These are phyloP conservation scores for Lepraria neglecta DNA, from an alignment of 495 filamentous ascomycete species.

Conservation along the genomic window DNA sequence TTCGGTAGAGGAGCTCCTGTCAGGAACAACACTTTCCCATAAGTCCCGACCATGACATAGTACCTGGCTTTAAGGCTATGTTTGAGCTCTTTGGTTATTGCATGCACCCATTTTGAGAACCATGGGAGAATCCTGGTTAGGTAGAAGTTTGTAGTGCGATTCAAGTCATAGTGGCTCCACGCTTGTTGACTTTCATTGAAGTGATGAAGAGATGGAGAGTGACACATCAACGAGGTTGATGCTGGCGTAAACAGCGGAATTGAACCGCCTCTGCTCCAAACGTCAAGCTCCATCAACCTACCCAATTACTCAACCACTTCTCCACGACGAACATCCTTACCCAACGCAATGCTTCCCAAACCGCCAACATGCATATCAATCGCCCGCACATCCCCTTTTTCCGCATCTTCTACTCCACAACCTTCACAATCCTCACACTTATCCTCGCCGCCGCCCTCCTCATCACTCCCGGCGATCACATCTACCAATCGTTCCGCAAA, in stretches of 20 bases:
- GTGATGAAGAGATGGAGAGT: too few species aligned
- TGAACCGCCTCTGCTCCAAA: neutral
- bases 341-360: conserved; percentile 7
- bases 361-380: conserved; percentile 13
- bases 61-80: neutral
- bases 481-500: conserved; percentile 66
- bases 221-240: too few species aligned
- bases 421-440: conserved; percentile 71
- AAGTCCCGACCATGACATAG: conserved; percentile 4
- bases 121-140: too few species aligned
- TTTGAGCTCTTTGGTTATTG: neutral
- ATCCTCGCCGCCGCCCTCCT: conserved; percentile 65
- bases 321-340: neutral
- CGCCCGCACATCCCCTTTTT: conserved; percentile 49
- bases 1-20: conserved; percentile 26
- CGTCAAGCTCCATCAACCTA: neutral
- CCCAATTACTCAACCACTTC: neutral
- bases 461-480: conserved; percentile 74
- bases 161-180: too few species aligned
- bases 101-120: neutral
- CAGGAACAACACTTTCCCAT: conserved; percentile 18
- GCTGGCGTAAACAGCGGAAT: neutral
- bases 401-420: conserved; percentile 72
- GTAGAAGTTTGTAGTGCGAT: too few species aligned
- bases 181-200: too few species aligned